Evolutionary conservation across 1,284 basidiomycete genomes (phyloP), one percentile per base, ranked within the genome.

Genomic region (Ceratobasidium sp.): DNA sequence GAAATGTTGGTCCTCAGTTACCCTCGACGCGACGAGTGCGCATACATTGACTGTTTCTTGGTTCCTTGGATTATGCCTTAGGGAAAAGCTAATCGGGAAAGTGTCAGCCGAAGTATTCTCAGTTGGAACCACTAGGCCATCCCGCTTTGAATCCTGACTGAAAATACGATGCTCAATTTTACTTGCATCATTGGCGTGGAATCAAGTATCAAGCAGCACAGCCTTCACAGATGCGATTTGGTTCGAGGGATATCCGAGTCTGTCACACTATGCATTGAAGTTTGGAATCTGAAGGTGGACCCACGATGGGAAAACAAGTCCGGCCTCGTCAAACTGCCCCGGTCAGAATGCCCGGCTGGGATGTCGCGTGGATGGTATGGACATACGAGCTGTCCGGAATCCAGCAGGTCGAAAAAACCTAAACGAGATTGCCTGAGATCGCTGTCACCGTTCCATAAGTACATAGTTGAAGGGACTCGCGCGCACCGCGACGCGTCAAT

Each of bases 41-140:
- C n/a, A n/a, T n/a, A n/a, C n/a, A n/a, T 93, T 82, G 79, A 95
- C 94, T 97, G 45, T 47, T 9, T 9, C 9, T 47, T 47, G 45
- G 45, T 47, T 47, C 45, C 45, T 9, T n/a, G n/a, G n/a, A n/a
- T n/a, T n/a, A n/a, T n/a, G n/a, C n/a, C n/a, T n/a, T n/a, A n/a
- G n/a, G n/a, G n/a, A n/a, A n/a, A n/a, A n/a, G n/a, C n/a, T n/a
- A n/a, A n/a, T n/a, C n/a, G n/a, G n/a, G n/a, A n/a, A n/a, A n/a
- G n/a, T n/a, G n/a, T n/a, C n/a, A n/a, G n/a, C n/a, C n/a, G n/a
- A n/a, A n/a, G n/a, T n/a, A n/a, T n/a, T n/a, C n/a, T n/a, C n/a
- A n/a, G n/a, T n/a, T n/a, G n/a, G n/a, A n/a, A n/a, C n/a, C n/a
- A n/a, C n/a, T n/a, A n/a, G n/a, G n/a, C n/a, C n/a, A n/a, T n/a